These are phyloP conservation scores for Dryadomyces quercivorus DNA, from an alignment of 2,329 filamentous ascomycete genomes.

Conservation along the genomic window DNA sequence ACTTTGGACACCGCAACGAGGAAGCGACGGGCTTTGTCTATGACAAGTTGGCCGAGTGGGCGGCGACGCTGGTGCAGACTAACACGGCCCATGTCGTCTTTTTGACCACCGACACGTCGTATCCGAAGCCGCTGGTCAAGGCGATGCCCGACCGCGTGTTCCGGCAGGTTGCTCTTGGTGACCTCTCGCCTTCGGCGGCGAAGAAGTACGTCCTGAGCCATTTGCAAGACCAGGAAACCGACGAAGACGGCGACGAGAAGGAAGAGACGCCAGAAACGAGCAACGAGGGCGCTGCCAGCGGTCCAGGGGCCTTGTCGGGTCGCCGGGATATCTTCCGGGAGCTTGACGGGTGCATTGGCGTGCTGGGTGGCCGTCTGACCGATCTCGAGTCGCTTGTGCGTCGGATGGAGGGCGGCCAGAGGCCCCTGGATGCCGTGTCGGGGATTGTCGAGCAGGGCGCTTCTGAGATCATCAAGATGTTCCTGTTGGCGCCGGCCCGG, in stretches of 20 bases:
- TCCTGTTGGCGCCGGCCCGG: constrained; percentile 53
- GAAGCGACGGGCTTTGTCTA: constrained; percentile 51
- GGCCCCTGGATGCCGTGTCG: constrained; percentile 64
- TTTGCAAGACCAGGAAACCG: constrained; percentile 40
- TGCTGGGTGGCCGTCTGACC: constrained; percentile 81
- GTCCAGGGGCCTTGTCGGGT: too few relatives aligned
- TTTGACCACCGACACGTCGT: constrained; percentile 79
- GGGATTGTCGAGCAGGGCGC: constrained; percentile 86
- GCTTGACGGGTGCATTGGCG: constrained; percentile 69
- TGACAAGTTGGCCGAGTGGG: constrained; percentile 80
- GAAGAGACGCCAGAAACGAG: constrained; percentile 2
- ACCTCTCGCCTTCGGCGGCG: constrained; percentile 74
- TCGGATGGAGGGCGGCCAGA: constrained; percentile 76
- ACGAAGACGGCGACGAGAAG: constrained; percentile 16
- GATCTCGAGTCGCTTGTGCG: constrained; percentile 92
- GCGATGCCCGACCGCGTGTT: constrained; percentile 87
- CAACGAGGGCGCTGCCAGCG: not conserved
- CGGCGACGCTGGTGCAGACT: constrained; percentile 68
- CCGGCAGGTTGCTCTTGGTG: constrained; percentile 71
- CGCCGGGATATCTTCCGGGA: constrained; percentile 37
- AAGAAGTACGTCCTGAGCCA: constrained; percentile 85
- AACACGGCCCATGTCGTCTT: constrained; percentile 93
- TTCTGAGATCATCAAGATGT: constrained; percentile 88
- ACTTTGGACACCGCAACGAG: constrained; percentile 72
- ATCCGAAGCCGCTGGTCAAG: constrained; percentile 75